Evolutionary conservation across 2,329 filamentous ascomycete species (phyloP), one percentile per base, ranked within the genome.

Genomic region (Cryphonectria nitschkei): DNA sequence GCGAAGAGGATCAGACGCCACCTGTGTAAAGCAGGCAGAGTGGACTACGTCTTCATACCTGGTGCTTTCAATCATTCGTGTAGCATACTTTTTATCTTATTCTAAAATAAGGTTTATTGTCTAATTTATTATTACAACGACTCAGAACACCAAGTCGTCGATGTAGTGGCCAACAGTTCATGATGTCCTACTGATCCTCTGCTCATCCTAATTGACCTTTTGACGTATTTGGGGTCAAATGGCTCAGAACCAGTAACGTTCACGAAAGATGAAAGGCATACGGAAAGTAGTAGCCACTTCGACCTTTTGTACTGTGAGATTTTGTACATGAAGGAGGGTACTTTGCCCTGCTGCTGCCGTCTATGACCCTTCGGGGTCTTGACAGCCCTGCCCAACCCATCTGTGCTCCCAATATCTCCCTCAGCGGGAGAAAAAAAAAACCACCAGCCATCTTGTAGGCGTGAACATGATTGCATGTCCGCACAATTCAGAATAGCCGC

Each of bases 1-100:
- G 83, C 69, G 78, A 80, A 76, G 74, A 70, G 1, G 79, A 78
- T 9, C 72, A 77, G 69, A 71, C 74, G 34, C 75, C 79, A 32
- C 82, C 82, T 46, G 79, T 82, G 34, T 82, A 75, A 75, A 56
- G 43, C n/a, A 26, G 61, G 22, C 68, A 67, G 13, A 8, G 37
- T 39, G 41, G 29, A 11, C 11, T 8, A 3, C 11, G 16, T 22
- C 0, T 13, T 16, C 2, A 5, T 52, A 2, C 19, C 13, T 11
- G 19, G 32, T 13, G 26, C 22, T 19, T 50, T 50, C 3, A 3
- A 50, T 22, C 19, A 37, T 52, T 50, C 29, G 7, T 65, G 43
- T 65, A 62, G 41, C 39, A 63, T 68, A 63, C 4, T 34, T 50
- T 39, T 29, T 22, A 34, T 34, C 26, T 26, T 26, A 26, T 34